Base-by-base conservation (phyloP, 805 yeast genomes). In the Spathaspora hagerdaliae region DNA sequence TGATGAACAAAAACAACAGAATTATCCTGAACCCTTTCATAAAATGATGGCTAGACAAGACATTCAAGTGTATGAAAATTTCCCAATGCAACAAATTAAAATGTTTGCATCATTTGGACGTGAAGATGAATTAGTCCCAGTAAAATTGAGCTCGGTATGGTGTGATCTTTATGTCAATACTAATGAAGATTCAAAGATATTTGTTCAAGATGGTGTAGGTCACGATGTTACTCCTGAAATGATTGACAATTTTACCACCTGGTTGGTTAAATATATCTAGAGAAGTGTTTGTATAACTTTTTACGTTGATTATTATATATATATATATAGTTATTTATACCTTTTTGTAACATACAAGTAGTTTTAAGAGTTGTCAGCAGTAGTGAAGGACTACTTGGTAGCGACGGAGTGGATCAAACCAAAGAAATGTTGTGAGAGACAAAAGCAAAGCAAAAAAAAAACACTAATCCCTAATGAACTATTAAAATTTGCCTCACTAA, bases 41-140 rank as follows among this genome's bases (percentile, higher is more conserved):
- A 51, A 59, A 6, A 48, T 53, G 31, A 15, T 71, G 14, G 51
- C 61, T 11, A 44, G 45, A 4, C 61, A 63, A 31, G 77, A 71
- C 42, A 33, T 40, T 2, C 50, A 45, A 5, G 63, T 70, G 14
- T 62, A 65, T 39, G 74, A 70, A 39, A 46, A 55, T 31, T 71
- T 64, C 49, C 67, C 71, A 6, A 58, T 58, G 53, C 36, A 48
- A 14, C 51, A 56, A 31, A 54, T 70, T 45, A 63, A 61, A 38
- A 37, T 68, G 51, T 71, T 64, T 53, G 74, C 74, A 1, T 42
- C 63, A 15, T 69, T 64, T 48, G 75, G 72, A 9, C 58, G 52
- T 10, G 57, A 55, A 8, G 77, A 71, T 43, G 58, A 55, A 4
- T 50, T 67, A 41, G 75, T 69, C 1, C 77, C 75, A 13, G 58